These are phyloP conservation scores for Russula brevipes DNA, from an alignment of 768 basidiomycete species.

Conservation along the genomic window DNA sequence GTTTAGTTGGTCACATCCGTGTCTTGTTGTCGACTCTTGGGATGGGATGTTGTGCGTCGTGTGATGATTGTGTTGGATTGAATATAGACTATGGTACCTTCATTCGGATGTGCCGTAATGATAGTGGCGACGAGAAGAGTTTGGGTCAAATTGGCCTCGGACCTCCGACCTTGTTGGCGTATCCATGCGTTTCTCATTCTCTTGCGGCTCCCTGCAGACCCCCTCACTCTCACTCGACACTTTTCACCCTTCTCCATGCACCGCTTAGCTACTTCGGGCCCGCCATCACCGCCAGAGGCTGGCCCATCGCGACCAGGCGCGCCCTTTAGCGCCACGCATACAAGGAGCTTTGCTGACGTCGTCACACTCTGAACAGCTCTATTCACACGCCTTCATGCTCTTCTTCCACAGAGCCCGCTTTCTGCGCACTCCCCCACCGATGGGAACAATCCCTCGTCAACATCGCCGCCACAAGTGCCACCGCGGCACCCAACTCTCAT, in stretches of 20 bases:
- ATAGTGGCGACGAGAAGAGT: neutral
- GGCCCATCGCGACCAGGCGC: slow-evolving; percentile 21
- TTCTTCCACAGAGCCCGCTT: slow-evolving; percentile 38
- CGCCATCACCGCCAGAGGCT: slow-evolving; percentile 2
- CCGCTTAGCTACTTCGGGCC: neutral
- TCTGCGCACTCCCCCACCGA: slow-evolving; percentile 27
- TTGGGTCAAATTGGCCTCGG: neutral
- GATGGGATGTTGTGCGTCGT: neutral
- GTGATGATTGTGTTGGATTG: neutral
- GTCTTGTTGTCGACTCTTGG: neutral
- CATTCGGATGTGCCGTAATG: slow-evolving; percentile 4
- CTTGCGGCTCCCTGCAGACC: neutral
- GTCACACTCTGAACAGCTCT: slow-evolving; percentile 27
- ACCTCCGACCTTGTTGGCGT: neutral
- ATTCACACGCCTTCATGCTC: slow-evolving; percentile 46
- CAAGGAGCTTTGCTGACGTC: neutral
- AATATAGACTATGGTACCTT: too few relatives aligned
- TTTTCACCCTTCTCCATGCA: neutral
- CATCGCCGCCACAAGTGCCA: slow-evolving; percentile 26
- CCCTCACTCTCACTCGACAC: neutral
- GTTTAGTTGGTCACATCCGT: neutral
- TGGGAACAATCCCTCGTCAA: slow-evolving; percentile 27
- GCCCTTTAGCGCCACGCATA: slow-evolving; percentile 5
- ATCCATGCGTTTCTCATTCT: slow-evolving; percentile 15
- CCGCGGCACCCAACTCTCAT: slow-evolving; percentile 40